Evolutionary conservation across 495 filamentous ascomycete genomes (phyloP).

Genomic region (Talaromyces proteolyticus): DNA sequence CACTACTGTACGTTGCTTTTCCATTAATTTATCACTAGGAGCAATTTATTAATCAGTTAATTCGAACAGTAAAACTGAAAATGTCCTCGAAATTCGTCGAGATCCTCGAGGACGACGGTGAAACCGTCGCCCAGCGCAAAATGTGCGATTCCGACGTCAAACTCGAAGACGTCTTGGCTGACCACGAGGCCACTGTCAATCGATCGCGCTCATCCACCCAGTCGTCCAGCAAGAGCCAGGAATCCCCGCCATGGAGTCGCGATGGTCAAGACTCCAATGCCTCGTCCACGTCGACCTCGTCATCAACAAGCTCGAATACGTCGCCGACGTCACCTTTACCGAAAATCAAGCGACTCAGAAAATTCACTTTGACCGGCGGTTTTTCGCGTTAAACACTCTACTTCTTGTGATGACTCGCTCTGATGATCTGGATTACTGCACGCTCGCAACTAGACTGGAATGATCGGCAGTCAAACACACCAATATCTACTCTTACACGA

Average conservation of each 20-base stretch:
- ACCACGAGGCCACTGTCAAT: slow-evolving; percentile 36
- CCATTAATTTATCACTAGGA: too few species aligned
- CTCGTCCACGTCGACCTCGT: background rate
- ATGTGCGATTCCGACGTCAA: slow-evolving; percentile 40
- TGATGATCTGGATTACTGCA: too few species aligned
- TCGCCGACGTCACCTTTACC: slow-evolving; percentile 17
- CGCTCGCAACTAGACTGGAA: too few species aligned
- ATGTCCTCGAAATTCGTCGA: slow-evolving; percentile 41
- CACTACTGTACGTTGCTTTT: too few species aligned
- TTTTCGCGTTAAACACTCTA: slow-evolving; percentile 3
- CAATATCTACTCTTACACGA: too few species aligned
- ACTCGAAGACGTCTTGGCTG: slow-evolving; percentile 43
- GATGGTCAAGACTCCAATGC: background rate
- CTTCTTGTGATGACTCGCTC: too few species aligned
- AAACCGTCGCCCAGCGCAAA: slow-evolving; percentile 11
- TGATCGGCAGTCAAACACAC: too few species aligned
- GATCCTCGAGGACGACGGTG: slow-evolving; percentile 30
- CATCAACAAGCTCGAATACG: slow-evolving; percentile 3
- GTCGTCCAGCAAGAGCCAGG: slow-evolving; percentile 26
- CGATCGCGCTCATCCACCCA: slow-evolving; percentile 36
- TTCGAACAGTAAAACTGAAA: background rate
- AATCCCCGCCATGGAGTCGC: slow-evolving; percentile 20
- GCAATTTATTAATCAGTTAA: too few species aligned
- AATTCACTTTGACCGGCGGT: slow-evolving; percentile 5
- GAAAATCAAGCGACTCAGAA: slow-evolving; percentile 9